These are phyloP conservation scores for Perkinsus olseni DNA, from an alignment of 169 alveolate genomes.

Conservation along the genomic window DNA sequence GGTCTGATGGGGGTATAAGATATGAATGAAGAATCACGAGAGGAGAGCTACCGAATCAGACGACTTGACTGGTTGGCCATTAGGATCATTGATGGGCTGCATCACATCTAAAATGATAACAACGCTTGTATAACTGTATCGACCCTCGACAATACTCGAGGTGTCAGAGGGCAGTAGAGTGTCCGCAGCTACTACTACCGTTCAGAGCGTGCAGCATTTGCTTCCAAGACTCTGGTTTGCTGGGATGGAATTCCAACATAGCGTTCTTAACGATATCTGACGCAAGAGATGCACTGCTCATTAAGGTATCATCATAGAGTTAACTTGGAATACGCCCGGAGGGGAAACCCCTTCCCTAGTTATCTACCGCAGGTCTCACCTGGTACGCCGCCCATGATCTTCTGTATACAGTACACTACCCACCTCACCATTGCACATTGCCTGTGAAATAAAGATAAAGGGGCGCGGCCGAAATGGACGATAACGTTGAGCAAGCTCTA, in stretches of 20 bases:
- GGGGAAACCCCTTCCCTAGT: too few relatives aligned
- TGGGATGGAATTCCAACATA: not conserved
- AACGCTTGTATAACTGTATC: not conserved
- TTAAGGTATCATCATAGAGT: too few relatives aligned
- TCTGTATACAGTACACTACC: not conserved
- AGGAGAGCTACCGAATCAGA: not conserved
- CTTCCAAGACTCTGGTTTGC: not conserved
- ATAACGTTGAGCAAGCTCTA: too few relatives aligned
- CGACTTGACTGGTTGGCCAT: not conserved
- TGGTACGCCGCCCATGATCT: not conserved
- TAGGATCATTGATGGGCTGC: not conserved
- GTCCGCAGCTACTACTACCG: not conserved
- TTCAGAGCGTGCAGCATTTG: not conserved
- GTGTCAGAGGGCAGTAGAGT: too few relatives aligned
- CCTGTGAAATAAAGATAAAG: not conserved
- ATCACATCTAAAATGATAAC: not conserved
- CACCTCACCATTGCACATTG: not conserved
- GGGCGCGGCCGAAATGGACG: too few relatives aligned
- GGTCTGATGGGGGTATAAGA: not conserved
- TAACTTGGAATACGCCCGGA: too few relatives aligned
- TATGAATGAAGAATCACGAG: not conserved
- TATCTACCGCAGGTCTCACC: not conserved
- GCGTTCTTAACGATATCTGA: not conserved
- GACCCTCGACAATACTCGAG: too few relatives aligned
- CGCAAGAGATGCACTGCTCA: not conserved